Base-by-base conservation (phyloP, 2,329 filamentous ascomycete genomes). In the Pseudogymnoascus sp. region DNA sequence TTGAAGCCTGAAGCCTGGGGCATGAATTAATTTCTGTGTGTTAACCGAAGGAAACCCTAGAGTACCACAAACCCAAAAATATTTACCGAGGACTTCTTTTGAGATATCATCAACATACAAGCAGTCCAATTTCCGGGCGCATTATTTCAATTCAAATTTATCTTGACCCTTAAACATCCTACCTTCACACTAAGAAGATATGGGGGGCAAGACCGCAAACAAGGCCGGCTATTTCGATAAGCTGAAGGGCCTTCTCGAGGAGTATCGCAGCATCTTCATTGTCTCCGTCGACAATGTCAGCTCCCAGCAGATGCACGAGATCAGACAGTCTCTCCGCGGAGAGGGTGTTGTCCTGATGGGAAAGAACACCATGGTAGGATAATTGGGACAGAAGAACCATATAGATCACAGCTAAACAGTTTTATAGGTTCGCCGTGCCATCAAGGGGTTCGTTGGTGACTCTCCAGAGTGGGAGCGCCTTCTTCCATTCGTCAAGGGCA, bases 251-350 rank as follows among this genome's bases (percentile, higher is more conserved):
- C 87, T 97, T 79, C 89, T 99, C 79, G 91, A 97, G 84, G 88
- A 92, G 79, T 97, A 95, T 89, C 87, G 86, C 79, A 93, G 90
- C 76, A 90, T 97, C 84, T 97, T 99, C 91, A 92, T 99, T 80
- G 92, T 96, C 79, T 87, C 77, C 77, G 89, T 93, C 77, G 91
- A 97, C 91, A 99, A 97, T 99, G 94, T 99, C 87, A 91, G 89
- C 80, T 99, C 94, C 73, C 94, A 99, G 88, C 95, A 99, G 88
- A 99, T 99, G 95, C 94, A 99, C 91, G 94, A 99, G 87, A 97
- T 99, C 80, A 90, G 94, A 79, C 82, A 88, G 75, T 81, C 91
- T 75, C 90, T 99, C 79, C 92, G 94, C 78, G 89, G 88, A 67
- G 82, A 96, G 80, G 92, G 86, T 81, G 90, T 97, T 73, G 92